phyloP scores from a whole-genome alignment of 805 yeast genomes.

The Zygoascus flipseniorum region DNA sequence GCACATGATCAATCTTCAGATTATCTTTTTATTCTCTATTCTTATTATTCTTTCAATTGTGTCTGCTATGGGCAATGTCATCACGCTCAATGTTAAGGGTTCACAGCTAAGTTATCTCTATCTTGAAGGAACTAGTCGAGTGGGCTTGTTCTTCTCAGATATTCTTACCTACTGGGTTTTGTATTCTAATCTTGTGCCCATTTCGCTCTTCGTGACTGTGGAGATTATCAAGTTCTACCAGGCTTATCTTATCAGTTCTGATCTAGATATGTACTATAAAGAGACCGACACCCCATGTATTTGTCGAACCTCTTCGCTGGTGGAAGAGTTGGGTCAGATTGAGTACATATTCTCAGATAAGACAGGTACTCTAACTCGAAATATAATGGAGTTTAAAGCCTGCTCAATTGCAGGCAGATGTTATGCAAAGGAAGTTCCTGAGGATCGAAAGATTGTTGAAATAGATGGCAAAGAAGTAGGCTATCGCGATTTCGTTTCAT shows the following conservation, averaged over 20 bases:
- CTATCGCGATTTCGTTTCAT: constrained; percentile 57
- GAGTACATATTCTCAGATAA: constrained; percentile 94
- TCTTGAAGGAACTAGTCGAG: constrained; percentile 59
- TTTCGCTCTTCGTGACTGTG: constrained; percentile 85
- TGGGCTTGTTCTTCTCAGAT: constrained; percentile 72
- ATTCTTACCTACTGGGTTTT: constrained; percentile 91
- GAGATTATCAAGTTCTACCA: constrained; percentile 94
- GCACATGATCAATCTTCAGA: constrained; percentile 86
- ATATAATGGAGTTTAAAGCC: constrained; percentile 92
- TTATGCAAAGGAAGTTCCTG: constrained; percentile 83
- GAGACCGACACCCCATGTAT: constrained; percentile 89
- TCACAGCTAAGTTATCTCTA: constrained; percentile 53
- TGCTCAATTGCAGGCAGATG: constrained; percentile 90
- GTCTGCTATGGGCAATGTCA: constrained; percentile 82
- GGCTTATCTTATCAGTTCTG: constrained; percentile 89
- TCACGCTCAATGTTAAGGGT: constrained; percentile 50
- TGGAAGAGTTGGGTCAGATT: constrained; percentile 95
- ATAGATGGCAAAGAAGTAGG: constrained; percentile 80
- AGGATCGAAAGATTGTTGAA: constrained; percentile 66
- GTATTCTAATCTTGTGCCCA: constrained; percentile 95
- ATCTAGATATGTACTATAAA: constrained; percentile 84
- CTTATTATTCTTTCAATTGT: constrained; percentile 67
- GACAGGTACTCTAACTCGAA: constrained; percentile 93
- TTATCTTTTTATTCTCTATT: constrained; percentile 76
- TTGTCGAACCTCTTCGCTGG: constrained; percentile 89